Base-by-base conservation (phyloP, 805 yeast species). In the Metschnikowia arizonensis region DNA sequence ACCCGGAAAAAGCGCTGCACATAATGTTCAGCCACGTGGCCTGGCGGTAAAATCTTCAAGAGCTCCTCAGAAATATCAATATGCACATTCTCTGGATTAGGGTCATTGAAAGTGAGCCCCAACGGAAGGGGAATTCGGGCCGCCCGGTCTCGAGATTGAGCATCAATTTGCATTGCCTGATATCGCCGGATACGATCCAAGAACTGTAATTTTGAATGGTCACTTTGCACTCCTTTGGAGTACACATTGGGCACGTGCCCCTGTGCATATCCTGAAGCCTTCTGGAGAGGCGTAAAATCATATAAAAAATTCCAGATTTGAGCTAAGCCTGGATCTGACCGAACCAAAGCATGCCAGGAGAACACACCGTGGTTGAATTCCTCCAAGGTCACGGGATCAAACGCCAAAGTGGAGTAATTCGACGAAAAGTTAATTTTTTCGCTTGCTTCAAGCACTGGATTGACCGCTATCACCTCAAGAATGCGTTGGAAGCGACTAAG, bases 331-430 rank as follows among this genome's bases (percentile, higher is more conserved):
- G 49, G 53, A 24, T 55, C 59, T 8, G 45, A 45, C 24, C 55
- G 45, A 29, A 53, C 48, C 32, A 52, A 36, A 4, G 50, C 39
- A 24, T 47, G 48, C 54, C 55, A 46, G 24, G 53, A 39, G 31
- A 55, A 46, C 11, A 55, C 52, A 9, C 57, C 59, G 45, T 54
- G 51, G 50, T 50, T 50, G 26, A 40, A 15, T 21, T 49, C 50
- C 32, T 52, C 49, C 17, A 31, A 36, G 24, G 50, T 47, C 17
- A 34, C 45, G 18, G 52, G 51, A 30, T 45, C 47, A 12, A 31
- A 44, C 26, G 48, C 40, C 12, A 53, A 39, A 6, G 45, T 25
- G 5, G 49, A 41, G 39, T 41, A 37, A 23, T 48, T 46, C 48
- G 41, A 48, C 32, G 37, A 47, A 28, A 51, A 50, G 37, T 43